A percentile compares a stretch with the other conserved stretches of the same genome.
These are phyloP conservation scores for Glebionis coronaria DNA, from an alignment of 129 eudicot species.

Conservation along the genomic window DNA sequence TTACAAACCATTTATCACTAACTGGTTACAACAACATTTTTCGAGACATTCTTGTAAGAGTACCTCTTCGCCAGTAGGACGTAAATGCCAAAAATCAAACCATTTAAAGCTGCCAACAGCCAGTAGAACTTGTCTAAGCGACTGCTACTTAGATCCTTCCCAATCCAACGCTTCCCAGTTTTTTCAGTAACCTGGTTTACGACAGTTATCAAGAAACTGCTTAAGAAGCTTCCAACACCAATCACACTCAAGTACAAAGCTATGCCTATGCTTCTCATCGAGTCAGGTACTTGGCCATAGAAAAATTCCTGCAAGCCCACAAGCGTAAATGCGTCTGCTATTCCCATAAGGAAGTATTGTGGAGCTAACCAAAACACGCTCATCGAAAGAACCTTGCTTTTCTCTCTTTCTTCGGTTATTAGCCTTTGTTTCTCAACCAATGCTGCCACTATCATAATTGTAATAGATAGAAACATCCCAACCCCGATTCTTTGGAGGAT, in stretches of 20 bases:
- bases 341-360: slow-evolving; percentile 26
- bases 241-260: slow-evolving; percentile 19
- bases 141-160: slow-evolving; percentile 49
- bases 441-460: neutral
- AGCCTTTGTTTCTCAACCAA: slow-evolving; percentile 18
- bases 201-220: slow-evolving; percentile 29
- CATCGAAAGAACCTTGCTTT: slow-evolving; percentile 6
- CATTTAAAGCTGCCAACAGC: slow-evolving; percentile 43
- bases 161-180: slow-evolving; percentile 53
- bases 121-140: slow-evolving; percentile 56
- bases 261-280: slow-evolving; percentile 40
- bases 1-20: too few species aligned
- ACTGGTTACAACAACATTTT: too few species aligned
- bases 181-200: slow-evolving; percentile 21
- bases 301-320: slow-evolving; percentile 47
- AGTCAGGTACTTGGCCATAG: slow-evolving; percentile 42
- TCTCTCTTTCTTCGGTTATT: neutral
- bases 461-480: slow-evolving; percentile 33
- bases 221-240: slow-evolving; percentile 29
- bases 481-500: slow-evolving; percentile 46
- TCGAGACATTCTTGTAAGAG: slow-evolving; percentile 24
- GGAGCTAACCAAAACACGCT: slow-evolving; percentile 39
- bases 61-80: slow-evolving; percentile 26
- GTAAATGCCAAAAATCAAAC: slow-evolving; percentile 34
- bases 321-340: slow-evolving; percentile 38